A percentile compares a stretch with the other conserved stretches of the same genome.
phyloP scores from a whole-genome alignment of 2,329 filamentous ascomycete genomes.

The Lecanicillium sp. region DNA sequence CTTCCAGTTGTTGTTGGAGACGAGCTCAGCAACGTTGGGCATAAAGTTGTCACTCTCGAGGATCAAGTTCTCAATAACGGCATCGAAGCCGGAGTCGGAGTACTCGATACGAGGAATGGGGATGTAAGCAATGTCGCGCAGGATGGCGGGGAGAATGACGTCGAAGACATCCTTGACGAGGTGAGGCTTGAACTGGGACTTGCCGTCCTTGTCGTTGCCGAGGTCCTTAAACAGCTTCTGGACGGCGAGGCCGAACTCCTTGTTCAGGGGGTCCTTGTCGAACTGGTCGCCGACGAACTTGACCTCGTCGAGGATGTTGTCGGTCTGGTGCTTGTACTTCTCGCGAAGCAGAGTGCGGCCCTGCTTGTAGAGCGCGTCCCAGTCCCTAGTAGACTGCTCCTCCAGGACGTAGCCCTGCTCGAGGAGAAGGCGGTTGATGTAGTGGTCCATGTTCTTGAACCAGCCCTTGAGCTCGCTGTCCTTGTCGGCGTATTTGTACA shows the following conservation, averaged over 20 bases:
- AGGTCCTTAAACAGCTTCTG: slow-evolving; percentile 82
- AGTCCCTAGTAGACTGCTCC: slow-evolving; percentile 71
- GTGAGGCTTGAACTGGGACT: slow-evolving; percentile 86
- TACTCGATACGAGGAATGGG: slow-evolving; percentile 94
- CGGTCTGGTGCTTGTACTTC: slow-evolving; percentile 79
- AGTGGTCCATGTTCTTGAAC: slow-evolving; percentile 75
- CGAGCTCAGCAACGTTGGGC: slow-evolving; percentile 84
- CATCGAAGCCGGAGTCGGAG: slow-evolving; percentile 75
- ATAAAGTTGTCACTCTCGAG: slow-evolving; percentile 96
- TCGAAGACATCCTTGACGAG: slow-evolving; percentile 83
- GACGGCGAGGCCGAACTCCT: slow-evolving; percentile 66
- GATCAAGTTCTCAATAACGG: slow-evolving; percentile 88
- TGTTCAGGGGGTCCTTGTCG: slow-evolving; percentile 81
- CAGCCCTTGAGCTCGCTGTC: slow-evolving; percentile 83
- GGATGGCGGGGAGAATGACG: slow-evolving; percentile 74
- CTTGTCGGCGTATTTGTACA: slow-evolving; percentile 80
- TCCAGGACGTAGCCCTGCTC: slow-evolving; percentile 89
- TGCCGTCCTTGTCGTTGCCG: slow-evolving; percentile 80
- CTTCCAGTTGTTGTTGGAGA: slow-evolving; percentile 88
- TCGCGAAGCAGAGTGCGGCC: slow-evolving; percentile 82
- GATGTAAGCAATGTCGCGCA: slow-evolving; percentile 84
- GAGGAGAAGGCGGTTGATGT: slow-evolving; percentile 75
- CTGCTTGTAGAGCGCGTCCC: slow-evolving; percentile 78
- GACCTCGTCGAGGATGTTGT: slow-evolving; percentile 80
- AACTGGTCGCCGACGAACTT: slow-evolving; percentile 89